phyloP scores from a whole-genome alignment of 2,329 filamentous ascomycete species.

The Chaetomium strumarium region DNA sequence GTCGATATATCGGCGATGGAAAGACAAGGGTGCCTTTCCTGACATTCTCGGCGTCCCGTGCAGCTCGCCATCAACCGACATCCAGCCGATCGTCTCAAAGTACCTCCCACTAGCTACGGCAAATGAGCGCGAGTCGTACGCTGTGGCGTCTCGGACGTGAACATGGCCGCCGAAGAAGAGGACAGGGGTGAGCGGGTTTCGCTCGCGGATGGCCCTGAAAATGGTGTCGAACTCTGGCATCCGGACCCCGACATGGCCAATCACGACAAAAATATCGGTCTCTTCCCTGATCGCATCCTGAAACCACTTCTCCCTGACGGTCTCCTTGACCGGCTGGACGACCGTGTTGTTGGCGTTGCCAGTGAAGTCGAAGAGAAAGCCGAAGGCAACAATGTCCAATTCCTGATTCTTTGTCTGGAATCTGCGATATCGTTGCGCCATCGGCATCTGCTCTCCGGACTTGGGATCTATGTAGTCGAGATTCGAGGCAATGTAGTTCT shows the following conservation, averaged over 20 bases:
- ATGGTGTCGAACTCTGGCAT: slow-evolving; percentile 74
- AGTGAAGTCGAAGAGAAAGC: slow-evolving; percentile 91
- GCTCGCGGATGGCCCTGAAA: slow-evolving; percentile 69
- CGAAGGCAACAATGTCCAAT: slow-evolving; percentile 79
- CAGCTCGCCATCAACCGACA: slow-evolving; percentile 67
- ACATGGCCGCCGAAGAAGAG: slow-evolving; percentile 88
- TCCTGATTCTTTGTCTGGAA: slow-evolving; percentile 89
- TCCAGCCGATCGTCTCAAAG: slow-evolving; percentile 91
- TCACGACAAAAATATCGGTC: slow-evolving; percentile 79
- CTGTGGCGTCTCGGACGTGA: slow-evolving; percentile 78
- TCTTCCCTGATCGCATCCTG: slow-evolving; percentile 77
- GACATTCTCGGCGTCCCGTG: slow-evolving; percentile 30
- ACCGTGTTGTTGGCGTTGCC: slow-evolving; percentile 87
- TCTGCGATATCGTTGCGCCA: slow-evolving; percentile 77
- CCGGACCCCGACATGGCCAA: slow-evolving; percentile 77
- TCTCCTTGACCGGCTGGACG: slow-evolving; percentile 72
- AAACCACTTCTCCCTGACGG: slow-evolving; percentile 84
- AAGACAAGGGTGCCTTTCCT: slow-evolving; percentile 41
- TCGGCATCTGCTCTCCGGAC: slow-evolving; percentile 64
- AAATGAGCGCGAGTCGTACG: slow-evolving; percentile 71
- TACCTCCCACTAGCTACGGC: slow-evolving; percentile 85
- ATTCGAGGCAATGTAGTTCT: slow-evolving; percentile 83
- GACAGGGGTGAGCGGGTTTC: slow-evolving; percentile 77
- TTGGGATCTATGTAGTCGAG: slow-evolving; percentile 76
- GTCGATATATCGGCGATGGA: slow-evolving; percentile 81